Percentiles rank a stretch among this genome's conserved stretches.
Evolutionary conservation across 345 rosid species (phyloP).

Genomic region (Sapria himalayana): DNA sequence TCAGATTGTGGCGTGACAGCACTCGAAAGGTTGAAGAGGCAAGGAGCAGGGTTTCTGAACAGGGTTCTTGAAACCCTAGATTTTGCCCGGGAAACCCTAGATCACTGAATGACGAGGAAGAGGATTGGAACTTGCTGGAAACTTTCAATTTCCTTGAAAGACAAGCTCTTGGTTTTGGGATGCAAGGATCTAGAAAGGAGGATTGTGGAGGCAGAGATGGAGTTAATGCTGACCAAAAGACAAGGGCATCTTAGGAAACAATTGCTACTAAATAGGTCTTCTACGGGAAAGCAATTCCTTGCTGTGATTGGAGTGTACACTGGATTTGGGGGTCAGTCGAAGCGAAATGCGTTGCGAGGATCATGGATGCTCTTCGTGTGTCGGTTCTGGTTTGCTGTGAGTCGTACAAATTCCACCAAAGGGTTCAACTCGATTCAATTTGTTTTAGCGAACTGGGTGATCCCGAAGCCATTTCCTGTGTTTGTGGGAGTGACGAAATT

Average conservation of each 20-base stretch:
- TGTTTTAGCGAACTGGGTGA: conserved; percentile 93
- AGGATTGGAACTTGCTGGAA: too few species aligned
- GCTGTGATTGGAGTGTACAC: conserved; percentile 89
- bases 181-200: conserved; percentile 72
- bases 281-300: conserved; percentile 38
- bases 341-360: conserved; percentile 60
- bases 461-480: conserved; percentile 64
- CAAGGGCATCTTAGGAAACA: conserved; percentile 55
- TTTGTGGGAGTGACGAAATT: conserved; percentile 45
- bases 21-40: too few species aligned
- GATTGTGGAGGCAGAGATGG: conserved; percentile 88
- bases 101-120: too few species aligned
- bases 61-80: too few species aligned
- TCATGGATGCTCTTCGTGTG: conserved; percentile 80
- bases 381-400: conserved; percentile 93
- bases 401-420: conserved; percentile 87
- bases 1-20: too few species aligned
- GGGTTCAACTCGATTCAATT: conserved; percentile 90
- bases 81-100: too few species aligned
- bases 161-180: too few species aligned
- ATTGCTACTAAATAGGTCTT: conserved; percentile 20
- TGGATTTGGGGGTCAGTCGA: conserved; percentile 79
- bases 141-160: too few species aligned
- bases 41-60: too few species aligned
- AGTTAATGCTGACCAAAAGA: conserved; percentile 75